Evolutionary conservation across 352 stramenopile genomes (phyloP).

Genomic region (Pelagophyceae sp.): DNA sequence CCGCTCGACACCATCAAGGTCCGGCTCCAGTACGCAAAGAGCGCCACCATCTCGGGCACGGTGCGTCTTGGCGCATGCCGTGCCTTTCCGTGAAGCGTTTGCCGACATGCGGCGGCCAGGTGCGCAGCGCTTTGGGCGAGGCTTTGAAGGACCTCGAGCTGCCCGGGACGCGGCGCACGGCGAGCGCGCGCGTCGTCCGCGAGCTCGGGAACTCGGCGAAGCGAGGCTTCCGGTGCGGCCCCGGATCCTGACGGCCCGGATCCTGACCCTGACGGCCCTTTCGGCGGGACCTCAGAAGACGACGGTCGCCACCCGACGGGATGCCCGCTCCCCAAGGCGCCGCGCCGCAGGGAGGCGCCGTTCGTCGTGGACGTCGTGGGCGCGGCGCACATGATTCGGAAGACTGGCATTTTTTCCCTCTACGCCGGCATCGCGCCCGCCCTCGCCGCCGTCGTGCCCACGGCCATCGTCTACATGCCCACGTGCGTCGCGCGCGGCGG

Average conservation of each 20-base stretch:
- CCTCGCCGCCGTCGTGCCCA: slow-evolving; percentile 6
- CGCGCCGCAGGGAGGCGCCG: not conserved
- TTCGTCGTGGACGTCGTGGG: slow-evolving; percentile 8
- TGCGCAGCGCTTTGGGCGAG: not conserved
- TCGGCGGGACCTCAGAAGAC: not conserved
- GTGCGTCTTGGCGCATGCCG: too few species aligned
- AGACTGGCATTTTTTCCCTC: not conserved
- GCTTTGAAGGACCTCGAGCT: not conserved
- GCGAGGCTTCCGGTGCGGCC: not conserved
- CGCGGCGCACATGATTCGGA: not conserved
- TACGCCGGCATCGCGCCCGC: slow-evolving; percentile 1
- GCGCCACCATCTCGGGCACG: not conserved
- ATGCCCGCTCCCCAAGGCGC: not conserved
- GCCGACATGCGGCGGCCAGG: not conserved
- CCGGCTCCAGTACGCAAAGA: slow-evolving; percentile 4
- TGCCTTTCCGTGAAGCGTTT: not conserved
- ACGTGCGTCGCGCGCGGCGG: not conserved
- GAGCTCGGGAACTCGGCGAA: not conserved
- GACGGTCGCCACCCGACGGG: not conserved
- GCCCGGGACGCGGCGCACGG: not conserved
- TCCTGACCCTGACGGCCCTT: too few species aligned
- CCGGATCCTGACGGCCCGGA: too few species aligned
- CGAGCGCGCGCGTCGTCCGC: not conserved
- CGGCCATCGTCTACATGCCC: slow-evolving; percentile 19
- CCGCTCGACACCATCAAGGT: slow-evolving; percentile 20